phyloP scores from a whole-genome alignment of 805 yeast species.

The Candida incommunis region DNA sequence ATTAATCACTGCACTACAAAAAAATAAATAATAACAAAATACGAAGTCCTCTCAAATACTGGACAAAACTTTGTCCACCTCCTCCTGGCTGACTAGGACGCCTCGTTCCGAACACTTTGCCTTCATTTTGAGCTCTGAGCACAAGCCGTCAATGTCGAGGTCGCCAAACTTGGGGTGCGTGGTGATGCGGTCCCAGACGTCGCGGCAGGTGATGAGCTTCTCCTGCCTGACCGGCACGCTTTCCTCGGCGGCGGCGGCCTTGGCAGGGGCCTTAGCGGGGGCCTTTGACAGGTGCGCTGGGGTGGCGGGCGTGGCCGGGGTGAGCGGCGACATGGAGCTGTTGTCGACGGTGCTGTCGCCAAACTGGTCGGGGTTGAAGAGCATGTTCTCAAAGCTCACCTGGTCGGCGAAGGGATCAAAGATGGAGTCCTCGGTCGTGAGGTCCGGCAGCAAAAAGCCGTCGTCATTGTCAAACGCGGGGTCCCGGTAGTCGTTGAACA shows the following conservation, averaged over 20 bases:
- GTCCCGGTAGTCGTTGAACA: constrained; percentile 15
- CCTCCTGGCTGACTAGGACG: constrained; percentile 69
- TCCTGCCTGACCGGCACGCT: constrained; percentile 18
- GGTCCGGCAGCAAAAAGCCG: not conserved
- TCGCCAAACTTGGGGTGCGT: constrained; percentile 89
- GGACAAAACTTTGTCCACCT: constrained; percentile 45
- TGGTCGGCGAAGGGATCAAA: constrained; percentile 5
- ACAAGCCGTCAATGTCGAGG: constrained; percentile 86
- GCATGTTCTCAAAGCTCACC: not conserved
- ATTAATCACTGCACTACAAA: too few species aligned
- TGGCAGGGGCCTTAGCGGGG: not conserved
- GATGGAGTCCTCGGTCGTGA: constrained; percentile 5
- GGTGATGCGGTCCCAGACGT: constrained; percentile 92
- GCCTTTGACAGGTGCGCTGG: not conserved
- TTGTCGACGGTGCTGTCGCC: constrained; percentile 9
- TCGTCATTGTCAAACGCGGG: constrained; percentile 3
- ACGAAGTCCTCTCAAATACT: not conserved
- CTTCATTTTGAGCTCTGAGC: constrained; percentile 75
- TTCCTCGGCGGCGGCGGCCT: constrained; percentile 10
- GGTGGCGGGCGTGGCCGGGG: not conserved
- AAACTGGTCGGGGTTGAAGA: not conserved
- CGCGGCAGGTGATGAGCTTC: constrained; percentile 56
- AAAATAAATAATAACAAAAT: not conserved
- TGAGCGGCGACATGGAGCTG: not conserved
- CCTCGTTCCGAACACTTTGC: constrained; percentile 94